A percentile compares a stretch with the other conserved stretches of the same genome.
These are phyloP conservation scores for Erysimum cheiranthoides DNA, from an alignment of 345 rosid species.

Conservation along the genomic window DNA sequence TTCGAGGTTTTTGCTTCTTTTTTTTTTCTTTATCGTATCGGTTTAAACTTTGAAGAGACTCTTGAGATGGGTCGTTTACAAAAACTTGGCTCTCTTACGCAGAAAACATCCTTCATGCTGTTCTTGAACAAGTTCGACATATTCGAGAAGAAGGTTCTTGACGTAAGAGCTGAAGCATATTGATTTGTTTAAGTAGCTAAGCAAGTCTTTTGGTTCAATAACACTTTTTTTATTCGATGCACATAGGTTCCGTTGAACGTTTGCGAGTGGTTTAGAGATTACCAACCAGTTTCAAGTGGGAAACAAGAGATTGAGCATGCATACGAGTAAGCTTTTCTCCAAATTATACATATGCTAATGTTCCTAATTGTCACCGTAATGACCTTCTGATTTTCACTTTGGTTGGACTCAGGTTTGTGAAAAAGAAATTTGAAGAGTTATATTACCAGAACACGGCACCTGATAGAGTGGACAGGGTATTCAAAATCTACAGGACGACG, in stretches of 20 bases:
- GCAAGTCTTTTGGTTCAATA: neutral
- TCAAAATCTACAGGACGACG: slow-evolving; percentile 92
- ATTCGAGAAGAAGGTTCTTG: slow-evolving; percentile 90
- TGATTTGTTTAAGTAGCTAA: neutral
- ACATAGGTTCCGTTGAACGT: slow-evolving; percentile 80
- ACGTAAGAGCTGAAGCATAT: slow-evolving; percentile 56
- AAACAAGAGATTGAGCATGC: slow-evolving; percentile 97
- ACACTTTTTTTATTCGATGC: neutral
- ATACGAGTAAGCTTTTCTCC: slow-evolving; percentile 71
- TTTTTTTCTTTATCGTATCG: neutral
- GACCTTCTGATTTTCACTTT: neutral
- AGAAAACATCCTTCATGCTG: slow-evolving; percentile 99
- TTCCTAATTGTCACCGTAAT: neutral
- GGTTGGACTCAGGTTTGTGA: slow-evolving; percentile 65
- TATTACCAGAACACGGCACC: slow-evolving; percentile 89
- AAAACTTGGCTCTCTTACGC: slow-evolving; percentile 40
- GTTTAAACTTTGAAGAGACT: neutral
- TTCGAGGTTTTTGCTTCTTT: slow-evolving; percentile 65
- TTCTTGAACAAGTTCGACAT: slow-evolving; percentile 95
- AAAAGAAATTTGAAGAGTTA: slow-evolving; percentile 94
- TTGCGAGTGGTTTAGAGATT: slow-evolving; percentile 97
- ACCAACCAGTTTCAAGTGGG: slow-evolving; percentile 84
- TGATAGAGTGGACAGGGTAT: slow-evolving; percentile 85
- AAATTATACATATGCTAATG: neutral
- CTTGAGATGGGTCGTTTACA: neutral